A percentile compares a stretch with the other conserved stretches of the same genome.
Evolutionary conservation across 202 grass and related monocot species (phyloP).

Genomic region (Musa balbisiana): DNA sequence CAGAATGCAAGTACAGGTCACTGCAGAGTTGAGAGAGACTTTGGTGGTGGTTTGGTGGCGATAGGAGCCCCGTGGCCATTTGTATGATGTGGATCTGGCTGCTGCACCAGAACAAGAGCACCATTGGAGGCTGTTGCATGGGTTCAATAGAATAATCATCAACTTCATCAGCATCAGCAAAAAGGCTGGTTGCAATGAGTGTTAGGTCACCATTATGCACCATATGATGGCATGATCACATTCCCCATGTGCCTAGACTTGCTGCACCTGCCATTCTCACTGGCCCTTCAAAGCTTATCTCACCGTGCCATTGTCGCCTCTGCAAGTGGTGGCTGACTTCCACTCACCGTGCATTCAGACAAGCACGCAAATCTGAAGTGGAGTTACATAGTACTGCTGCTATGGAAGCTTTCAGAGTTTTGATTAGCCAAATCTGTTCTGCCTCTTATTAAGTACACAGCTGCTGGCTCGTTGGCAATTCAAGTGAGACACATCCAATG

Average conservation of each 20-base stretch:
- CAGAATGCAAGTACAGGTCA: background rate
- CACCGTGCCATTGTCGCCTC: background rate
- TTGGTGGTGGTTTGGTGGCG: background rate
- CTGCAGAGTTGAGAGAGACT: background rate
- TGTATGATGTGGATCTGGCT: background rate
- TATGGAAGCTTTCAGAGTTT: background rate
- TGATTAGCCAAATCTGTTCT: background rate
- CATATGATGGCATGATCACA: background rate
- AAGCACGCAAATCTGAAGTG: background rate
- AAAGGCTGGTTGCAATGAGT: background rate
- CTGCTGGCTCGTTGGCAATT: background rate
- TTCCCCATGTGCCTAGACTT: background rate
- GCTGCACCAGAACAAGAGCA: background rate
- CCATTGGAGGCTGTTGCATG: background rate
- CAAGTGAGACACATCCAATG: background rate
- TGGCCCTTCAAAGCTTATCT: background rate
- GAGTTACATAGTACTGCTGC: background rate
- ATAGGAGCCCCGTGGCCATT: background rate
- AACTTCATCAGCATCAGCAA: background rate
- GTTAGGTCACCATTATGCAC: background rate
- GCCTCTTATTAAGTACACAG: background rate
- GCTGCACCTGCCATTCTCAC: slow-evolving; percentile 7
- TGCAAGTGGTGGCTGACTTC: background rate
- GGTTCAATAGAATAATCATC: background rate
- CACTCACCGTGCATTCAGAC: background rate